Evolutionary conservation across 2,329 filamentous ascomycete genomes (phyloP), one percentile per base, ranked within the genome.

Genomic region (Grosmannia serpens): DNA sequence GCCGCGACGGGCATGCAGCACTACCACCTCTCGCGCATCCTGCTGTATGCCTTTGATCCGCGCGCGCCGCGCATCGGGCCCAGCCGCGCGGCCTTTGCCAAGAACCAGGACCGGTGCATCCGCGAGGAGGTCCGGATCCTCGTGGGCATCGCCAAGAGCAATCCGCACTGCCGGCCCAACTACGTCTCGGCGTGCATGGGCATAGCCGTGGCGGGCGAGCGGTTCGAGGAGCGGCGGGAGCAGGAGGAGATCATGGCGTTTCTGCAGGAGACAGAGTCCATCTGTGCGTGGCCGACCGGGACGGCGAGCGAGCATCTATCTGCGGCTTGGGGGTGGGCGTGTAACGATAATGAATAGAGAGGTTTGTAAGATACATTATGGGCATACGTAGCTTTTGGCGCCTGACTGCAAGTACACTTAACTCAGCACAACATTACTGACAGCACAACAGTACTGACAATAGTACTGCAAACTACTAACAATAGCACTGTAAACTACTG

Each of bases 121-220:
- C 31, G 49, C 8, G 15, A 53, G 10, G 24, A 52, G 20, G 56
- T 57, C 1, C 35, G 56, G 2, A 11, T 11, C 15, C 20, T 57
- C 0, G 56, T 53, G 2, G 56, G 56, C 5, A 53, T 57, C 24
- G 56, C 56, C 11, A 29, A 24, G 17, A 57, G 56, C 20, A 57
- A 53, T 26, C 15, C 47, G 24, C 47, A 20, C 24, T 57, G 56
- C 22, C 35, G 33, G 6, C 56, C 56, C 24, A 29, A 57, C 20
- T 57, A 44, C 13, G 47, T 52, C 24, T 53, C 56, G 15, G 56
- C 56, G 8, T 52, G 49, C 33, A 57, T 57, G 56, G 56, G 47
- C 20, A 57, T 57, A 13, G 15, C 49, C 1, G 47, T 57, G 26
- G 56, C 56, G 4, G 56, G 56, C 7, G 56, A 57, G 35, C 47